Conservation (phyloP, 2,329 filamentous ascomycete genomes). For the Colletotrichum tofieldiae region DNA sequence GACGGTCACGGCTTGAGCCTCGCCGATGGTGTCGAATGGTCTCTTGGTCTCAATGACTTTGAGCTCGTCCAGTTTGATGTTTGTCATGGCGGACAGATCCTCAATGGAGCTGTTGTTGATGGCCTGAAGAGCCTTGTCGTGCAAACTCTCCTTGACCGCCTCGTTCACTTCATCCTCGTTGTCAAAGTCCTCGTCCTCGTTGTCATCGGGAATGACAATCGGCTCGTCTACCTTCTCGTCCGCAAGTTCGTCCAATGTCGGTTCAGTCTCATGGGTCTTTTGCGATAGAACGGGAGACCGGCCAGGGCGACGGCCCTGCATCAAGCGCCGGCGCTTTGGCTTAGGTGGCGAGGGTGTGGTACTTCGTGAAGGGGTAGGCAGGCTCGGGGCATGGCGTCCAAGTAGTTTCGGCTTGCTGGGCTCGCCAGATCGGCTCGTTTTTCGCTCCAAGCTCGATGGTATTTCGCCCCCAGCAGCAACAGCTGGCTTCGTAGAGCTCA, state of each 20-base stretch:
- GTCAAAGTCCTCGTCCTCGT: slow-evolving; percentile 59
- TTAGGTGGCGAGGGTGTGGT: slow-evolving; percentile 50
- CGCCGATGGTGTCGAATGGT: slow-evolving; percentile 79
- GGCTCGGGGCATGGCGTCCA: slow-evolving; percentile 41
- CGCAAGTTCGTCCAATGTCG: slow-evolving; percentile 46
- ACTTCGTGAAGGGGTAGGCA: slow-evolving; percentile 42
- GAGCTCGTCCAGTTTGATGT: slow-evolving; percentile 79
- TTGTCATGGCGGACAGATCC: slow-evolving; percentile 87
- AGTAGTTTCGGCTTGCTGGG: slow-evolving; percentile 35
- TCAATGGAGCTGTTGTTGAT: slow-evolving; percentile 85
- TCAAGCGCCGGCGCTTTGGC: slow-evolving; percentile 50
- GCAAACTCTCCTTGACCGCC: slow-evolving; percentile 49
- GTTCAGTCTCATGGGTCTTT: slow-evolving; percentile 49
- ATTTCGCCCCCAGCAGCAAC: slow-evolving; percentile 38
- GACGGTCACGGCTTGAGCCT: slow-evolving; percentile 76
- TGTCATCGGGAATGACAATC: slow-evolving; percentile 54
- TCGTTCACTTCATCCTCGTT: slow-evolving; percentile 45
- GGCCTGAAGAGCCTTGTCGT: slow-evolving; percentile 77
- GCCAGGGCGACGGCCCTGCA: slow-evolving; percentile 53
- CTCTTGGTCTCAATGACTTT: slow-evolving; percentile 79
- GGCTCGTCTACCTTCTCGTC: slow-evolving; percentile 49
- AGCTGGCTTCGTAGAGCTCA: slow-evolving; percentile 44
- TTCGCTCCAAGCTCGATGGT: slow-evolving; percentile 27
- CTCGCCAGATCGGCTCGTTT: slow-evolving; percentile 38
- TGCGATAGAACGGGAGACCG: slow-evolving; percentile 44